A percentile compares a stretch with the other conserved stretches of the same genome.
phyloP scores from a whole-genome alignment of 2,329 filamentous ascomycete species.

The Phaeoacremonium minimum region DNA sequence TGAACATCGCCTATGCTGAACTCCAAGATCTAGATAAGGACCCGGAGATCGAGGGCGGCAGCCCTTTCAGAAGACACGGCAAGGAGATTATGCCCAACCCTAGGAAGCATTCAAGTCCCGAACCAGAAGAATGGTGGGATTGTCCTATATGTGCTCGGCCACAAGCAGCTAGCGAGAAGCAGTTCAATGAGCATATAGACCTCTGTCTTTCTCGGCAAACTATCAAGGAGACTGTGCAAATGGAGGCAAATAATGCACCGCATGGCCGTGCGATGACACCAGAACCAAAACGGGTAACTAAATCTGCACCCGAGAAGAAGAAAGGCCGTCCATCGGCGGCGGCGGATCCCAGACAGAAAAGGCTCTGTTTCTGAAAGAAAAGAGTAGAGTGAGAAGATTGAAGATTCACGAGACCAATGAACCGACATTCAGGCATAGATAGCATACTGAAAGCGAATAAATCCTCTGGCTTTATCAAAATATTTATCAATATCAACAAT shows the following conservation, averaged over 20 bases:
- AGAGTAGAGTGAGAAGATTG: too few relatives aligned
- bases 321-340: slow-evolving; percentile 23
- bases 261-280: slow-evolving; percentile 24
- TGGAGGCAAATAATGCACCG: slow-evolving; percentile 12
- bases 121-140: slow-evolving; percentile 61
- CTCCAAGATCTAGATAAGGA: slow-evolving; percentile 28
- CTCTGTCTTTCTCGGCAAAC: slow-evolving; percentile 81
- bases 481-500: too few relatives aligned
- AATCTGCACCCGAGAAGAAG: slow-evolving; percentile 27
- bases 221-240: slow-evolving; percentile 77
- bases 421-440: too few relatives aligned
- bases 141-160: slow-evolving; percentile 85
- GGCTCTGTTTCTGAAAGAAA: slow-evolving; percentile 46
- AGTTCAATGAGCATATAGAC: slow-evolving; percentile 91
- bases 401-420: too few relatives aligned
- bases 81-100: slow-evolving; percentile 49
- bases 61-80: slow-evolving; percentile 32
- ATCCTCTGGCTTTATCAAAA: too few relatives aligned
- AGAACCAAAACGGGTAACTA: slow-evolving; percentile 28
- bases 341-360: slow-evolving; percentile 44
- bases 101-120: slow-evolving; percentile 21
- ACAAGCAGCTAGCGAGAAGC: slow-evolving; percentile 68
- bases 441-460: too few relatives aligned
- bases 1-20: too few relatives aligned
- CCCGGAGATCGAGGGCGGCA: slow-evolving; percentile 30